Percentiles rank a stretch among this genome's conserved stretches.
These are phyloP conservation scores for Lentinula aciculospora DNA, from an alignment of 768 basidiomycete genomes.

Conservation along the genomic window DNA sequence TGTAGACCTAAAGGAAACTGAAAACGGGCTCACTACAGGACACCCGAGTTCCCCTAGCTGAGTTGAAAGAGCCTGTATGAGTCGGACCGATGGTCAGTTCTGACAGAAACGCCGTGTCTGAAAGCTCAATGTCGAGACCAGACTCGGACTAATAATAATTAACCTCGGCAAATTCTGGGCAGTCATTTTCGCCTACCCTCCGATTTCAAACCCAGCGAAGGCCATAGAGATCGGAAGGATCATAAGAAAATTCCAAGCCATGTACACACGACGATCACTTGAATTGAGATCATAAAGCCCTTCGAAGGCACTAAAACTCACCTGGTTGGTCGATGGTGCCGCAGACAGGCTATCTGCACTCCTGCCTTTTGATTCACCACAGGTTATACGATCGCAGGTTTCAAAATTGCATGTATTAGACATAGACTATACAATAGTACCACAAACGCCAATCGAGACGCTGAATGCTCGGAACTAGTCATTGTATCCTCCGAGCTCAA, in stretches of 20 bases:
- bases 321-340: too few species aligned
- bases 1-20: background rate
- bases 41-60: background rate
- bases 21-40: background rate
- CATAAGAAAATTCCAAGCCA: too few species aligned
- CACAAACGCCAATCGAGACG: background rate
- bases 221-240: background rate
- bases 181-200: background rate
- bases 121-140: background rate
- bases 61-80: background rate
- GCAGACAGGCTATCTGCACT: too few species aligned
- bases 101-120: background rate
- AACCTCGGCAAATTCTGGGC: background rate
- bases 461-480: constrained; percentile 14
- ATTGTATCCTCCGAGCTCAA: constrained; percentile 61
- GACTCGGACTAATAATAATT: background rate
- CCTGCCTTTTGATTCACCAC: too few species aligned
- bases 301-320: background rate
- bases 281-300: background rate
- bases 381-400: too few species aligned
- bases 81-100: background rate
- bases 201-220: background rate
- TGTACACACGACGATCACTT: background rate
- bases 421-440: background rate
- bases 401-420: background rate